Evolutionary conservation across 345 rosid genomes (phyloP).

Genomic region (Nephelium lappaceum): DNA sequence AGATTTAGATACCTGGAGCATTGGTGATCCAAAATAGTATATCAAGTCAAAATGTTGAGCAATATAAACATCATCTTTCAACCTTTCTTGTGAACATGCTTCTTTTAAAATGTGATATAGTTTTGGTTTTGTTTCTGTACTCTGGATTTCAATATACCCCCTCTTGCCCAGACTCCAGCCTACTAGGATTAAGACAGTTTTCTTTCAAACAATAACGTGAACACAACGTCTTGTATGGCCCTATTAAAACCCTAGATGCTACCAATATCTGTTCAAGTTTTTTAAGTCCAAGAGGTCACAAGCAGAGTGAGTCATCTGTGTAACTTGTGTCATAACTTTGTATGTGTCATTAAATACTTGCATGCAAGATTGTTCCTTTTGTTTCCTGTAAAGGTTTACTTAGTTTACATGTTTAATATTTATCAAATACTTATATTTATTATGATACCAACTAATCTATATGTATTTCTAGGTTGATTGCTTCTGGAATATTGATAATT

Average conservation of each 20-base stretch:
- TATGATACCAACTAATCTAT: background rate
- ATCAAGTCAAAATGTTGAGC: background rate
- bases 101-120: background rate
- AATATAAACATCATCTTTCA: background rate
- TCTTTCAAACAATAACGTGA: background rate
- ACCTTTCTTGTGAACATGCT: background rate
- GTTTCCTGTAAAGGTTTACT: background rate
- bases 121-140: background rate
- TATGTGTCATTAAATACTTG: too few relatives aligned
- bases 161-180: background rate
- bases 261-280: background rate
- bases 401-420: background rate
- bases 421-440: background rate
- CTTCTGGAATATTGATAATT: background rate
- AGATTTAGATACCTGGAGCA: background rate
- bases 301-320: background rate
- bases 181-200: background rate
- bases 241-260: background rate
- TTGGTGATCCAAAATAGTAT: background rate
- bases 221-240: background rate
- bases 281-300: background rate
- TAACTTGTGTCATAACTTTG: background rate
- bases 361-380: background rate
- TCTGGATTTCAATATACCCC: background rate
- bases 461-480: background rate